Conservation (phyloP, 1,284 basidiomycete species). For the Puccinia triticina region DNA sequence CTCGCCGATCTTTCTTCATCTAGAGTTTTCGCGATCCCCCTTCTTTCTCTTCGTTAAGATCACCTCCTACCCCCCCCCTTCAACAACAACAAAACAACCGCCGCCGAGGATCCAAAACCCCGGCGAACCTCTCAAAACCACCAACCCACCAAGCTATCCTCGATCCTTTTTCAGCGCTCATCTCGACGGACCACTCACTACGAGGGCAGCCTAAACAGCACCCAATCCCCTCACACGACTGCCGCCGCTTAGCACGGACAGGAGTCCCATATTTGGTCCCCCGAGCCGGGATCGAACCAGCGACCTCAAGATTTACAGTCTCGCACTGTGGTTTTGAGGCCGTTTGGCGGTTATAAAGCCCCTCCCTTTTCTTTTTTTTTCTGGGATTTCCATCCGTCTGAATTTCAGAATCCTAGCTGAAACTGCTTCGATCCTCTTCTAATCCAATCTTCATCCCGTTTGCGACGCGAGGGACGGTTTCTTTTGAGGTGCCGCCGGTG, state of each 20-base stretch:
- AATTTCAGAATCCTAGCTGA: too few species aligned
- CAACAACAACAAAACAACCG: neutral
- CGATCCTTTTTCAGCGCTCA: neutral
- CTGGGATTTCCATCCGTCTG: too few species aligned
- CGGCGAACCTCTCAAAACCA: neutral
- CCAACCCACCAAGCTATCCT: neutral
- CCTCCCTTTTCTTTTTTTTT: neutral
- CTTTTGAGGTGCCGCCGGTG: too few species aligned
- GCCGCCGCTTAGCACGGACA: neutral
- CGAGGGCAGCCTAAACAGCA: slow-evolving; percentile 8
- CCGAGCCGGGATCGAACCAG: neutral
- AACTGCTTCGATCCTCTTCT: too few species aligned
- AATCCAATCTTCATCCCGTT: too few species aligned
- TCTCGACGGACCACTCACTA: neutral
- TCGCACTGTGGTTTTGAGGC: neutral
- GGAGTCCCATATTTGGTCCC: slow-evolving; percentile 15
- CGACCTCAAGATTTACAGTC: slow-evolving; percentile 5
- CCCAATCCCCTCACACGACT: neutral
- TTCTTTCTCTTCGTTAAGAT: neutral
- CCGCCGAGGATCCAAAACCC: slow-evolving; percentile 5
- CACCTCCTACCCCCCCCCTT: neutral
- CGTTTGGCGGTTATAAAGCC: neutral
- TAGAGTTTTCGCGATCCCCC: neutral
- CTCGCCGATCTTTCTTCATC: neutral
- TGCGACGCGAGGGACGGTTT: too few species aligned